These are phyloP conservation scores for Eruca vesicaria DNA, from an alignment of 441 rosid species.

Conservation along the genomic window DNA sequence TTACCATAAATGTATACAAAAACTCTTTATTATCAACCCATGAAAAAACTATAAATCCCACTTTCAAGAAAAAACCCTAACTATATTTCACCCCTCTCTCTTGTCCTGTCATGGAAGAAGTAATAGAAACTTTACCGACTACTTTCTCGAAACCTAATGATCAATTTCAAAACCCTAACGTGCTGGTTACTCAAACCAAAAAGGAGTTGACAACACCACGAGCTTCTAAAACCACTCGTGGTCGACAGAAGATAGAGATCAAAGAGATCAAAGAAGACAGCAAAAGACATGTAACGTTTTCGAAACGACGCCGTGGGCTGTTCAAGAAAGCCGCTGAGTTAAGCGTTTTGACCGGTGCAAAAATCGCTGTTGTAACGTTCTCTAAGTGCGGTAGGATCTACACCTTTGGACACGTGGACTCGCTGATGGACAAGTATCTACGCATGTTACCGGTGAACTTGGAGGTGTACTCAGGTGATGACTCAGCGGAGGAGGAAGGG, in stretches of 20 bases:
- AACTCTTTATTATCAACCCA: not conserved
- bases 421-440: constrained; percentile 27
- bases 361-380: constrained; percentile 67
- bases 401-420: constrained; percentile 25
- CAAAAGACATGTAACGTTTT: constrained; percentile 87
- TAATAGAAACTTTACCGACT: not conserved
- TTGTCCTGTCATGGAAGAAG: not conserved
- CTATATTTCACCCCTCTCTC: not conserved
- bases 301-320: constrained; percentile 77
- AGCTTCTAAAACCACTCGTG: constrained; percentile 46
- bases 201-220: not conserved
- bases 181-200: not conserved
- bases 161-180: not conserved
- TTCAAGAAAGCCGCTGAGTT: constrained; percentile 83
- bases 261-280: constrained; percentile 44
- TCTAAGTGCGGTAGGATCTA: constrained; percentile 39
- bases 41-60: not conserved
- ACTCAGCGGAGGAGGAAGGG: constrained; percentile 5
- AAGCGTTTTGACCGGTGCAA: constrained; percentile 73
- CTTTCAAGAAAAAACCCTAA: not conserved
- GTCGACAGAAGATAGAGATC: constrained; percentile 71
- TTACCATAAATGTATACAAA: not conserved
- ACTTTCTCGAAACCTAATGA: not conserved
- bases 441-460: constrained; percentile 24
- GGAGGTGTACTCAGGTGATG: constrained; percentile 3